Evolutionary conservation across 345 rosid genomes (phyloP).

Genomic region (Rhodamnia argentea): DNA sequence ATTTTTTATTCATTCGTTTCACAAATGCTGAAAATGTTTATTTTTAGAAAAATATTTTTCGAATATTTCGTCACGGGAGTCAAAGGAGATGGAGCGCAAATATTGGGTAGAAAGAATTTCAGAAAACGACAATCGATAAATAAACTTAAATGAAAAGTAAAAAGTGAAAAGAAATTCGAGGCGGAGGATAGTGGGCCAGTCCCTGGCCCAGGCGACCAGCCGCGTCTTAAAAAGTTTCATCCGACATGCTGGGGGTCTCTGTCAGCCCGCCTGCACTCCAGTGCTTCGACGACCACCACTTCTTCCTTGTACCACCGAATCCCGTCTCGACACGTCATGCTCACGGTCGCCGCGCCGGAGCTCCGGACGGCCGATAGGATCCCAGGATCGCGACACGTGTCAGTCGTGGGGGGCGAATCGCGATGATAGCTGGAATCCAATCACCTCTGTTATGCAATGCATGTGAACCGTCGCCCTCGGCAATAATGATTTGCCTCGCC

Average conservation of each 20-base stretch:
- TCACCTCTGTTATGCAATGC: background rate
- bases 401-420: background rate
- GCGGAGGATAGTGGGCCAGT: background rate
- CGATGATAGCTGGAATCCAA: background rate
- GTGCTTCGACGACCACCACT: background rate
- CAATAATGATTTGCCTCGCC: background rate
- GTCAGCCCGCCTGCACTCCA: background rate
- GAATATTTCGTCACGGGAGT: too few species aligned
- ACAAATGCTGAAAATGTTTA: too few species aligned
- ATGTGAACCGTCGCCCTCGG: background rate
- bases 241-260: background rate
- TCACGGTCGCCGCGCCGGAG: fast-evolving
- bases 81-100: too few species aligned
- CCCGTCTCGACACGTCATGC: background rate
- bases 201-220: background rate
- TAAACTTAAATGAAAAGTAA: fast-evolving
- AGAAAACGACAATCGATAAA: background rate
- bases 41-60: too few species aligned
- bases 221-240: background rate
- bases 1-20: too few species aligned
- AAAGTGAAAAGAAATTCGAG: background rate
- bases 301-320: background rate
- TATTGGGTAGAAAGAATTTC: background rate
- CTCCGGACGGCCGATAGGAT: background rate
- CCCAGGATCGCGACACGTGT: background rate